A percentile compares a stretch with the other conserved stretches of the same genome.
These are phyloP conservation scores for Colletotrichum musicola DNA, from an alignment of 2,329 filamentous ascomycete species.

Conservation along the genomic window DNA sequence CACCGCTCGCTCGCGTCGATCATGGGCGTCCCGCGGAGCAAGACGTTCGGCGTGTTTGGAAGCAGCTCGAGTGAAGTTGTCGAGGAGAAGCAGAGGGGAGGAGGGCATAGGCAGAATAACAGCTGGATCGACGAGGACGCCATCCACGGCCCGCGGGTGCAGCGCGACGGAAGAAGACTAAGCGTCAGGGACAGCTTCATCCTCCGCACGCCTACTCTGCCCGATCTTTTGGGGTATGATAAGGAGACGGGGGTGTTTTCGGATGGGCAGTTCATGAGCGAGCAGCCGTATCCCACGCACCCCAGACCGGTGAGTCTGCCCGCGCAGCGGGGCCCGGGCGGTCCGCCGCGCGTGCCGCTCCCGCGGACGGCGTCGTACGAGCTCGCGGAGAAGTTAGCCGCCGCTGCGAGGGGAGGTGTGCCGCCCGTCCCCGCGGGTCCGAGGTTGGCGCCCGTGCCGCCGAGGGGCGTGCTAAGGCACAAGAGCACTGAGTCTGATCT, in stretches of 20 bases:
- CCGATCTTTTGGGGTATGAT: conserved; percentile 43
- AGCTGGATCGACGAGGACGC: conserved; percentile 66
- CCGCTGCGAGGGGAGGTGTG: conserved; percentile 38
- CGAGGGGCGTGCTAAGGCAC: conserved; percentile 42
- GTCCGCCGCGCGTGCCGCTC: conserved; percentile 28
- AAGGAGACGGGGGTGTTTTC: conserved; percentile 44
- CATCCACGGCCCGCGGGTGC: conserved; percentile 61
- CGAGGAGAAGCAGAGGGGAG: not conserved
- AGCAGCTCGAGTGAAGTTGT: not conserved
- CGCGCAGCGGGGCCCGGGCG: not conserved
- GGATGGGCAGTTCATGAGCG: conserved; percentile 21
- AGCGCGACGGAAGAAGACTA: conserved; percentile 47
- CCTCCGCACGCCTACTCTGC: conserved; percentile 52
- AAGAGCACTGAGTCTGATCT: conserved; percentile 62
- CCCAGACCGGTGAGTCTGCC: conserved; percentile 34
- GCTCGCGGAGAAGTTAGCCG: conserved; percentile 37
- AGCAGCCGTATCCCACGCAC: conserved; percentile 26
- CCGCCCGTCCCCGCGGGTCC: conserved; percentile 36
- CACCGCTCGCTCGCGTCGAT: conserved; percentile 24
- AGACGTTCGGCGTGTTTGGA: conserved; percentile 46
- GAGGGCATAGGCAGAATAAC: conserved; percentile 23
- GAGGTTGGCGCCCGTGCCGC: conserved; percentile 34
- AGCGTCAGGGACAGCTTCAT: conserved; percentile 47
- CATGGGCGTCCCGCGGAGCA: conserved; percentile 39
- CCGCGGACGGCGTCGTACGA: conserved; percentile 38